These are phyloP conservation scores for Tetrapisispora taiwanensis DNA, from an alignment of 805 yeast species.

Conservation along the genomic window DNA sequence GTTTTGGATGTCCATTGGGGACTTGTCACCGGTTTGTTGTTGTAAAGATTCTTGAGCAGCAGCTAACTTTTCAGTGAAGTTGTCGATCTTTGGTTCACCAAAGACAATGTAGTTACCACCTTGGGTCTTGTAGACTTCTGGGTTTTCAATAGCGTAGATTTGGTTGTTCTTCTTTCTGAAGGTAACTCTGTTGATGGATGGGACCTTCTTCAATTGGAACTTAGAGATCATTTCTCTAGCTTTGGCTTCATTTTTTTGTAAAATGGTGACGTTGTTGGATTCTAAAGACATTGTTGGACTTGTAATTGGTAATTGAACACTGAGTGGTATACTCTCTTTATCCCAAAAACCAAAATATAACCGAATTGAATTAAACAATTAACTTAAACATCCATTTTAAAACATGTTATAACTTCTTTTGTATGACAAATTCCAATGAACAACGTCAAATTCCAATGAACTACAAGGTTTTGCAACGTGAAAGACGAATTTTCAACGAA, in stretches of 20 bases:
- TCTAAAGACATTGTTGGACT: background rate
- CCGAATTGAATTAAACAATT: too few species aligned
- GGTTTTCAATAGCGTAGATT: constrained; percentile 81
- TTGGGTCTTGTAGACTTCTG: constrained; percentile 92
- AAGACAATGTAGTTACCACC: constrained; percentile 90
- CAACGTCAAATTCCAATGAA: too few species aligned
- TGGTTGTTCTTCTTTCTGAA: constrained; percentile 88
- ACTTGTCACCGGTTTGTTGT: constrained; percentile 42
- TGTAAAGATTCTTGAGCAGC: constrained; percentile 53
- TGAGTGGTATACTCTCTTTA: too few species aligned
- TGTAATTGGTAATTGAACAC: background rate
- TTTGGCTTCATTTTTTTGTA: constrained; percentile 88
- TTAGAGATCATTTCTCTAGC: constrained; percentile 85
- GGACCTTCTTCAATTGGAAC: constrained; percentile 80
- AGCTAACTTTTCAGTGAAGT: constrained; percentile 78
- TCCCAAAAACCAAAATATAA: too few species aligned
- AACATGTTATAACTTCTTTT: too few species aligned
- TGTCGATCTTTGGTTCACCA: constrained; percentile 97
- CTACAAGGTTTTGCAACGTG: too few species aligned
- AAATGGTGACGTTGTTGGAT: constrained; percentile 38
- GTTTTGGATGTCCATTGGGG: constrained; percentile 73
- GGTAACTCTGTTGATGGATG: constrained; percentile 91
- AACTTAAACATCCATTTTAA: too few species aligned
- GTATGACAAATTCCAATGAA: too few species aligned
- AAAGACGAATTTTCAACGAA: too few species aligned